Percentiles rank a stretch among this genome's conserved stretches.
These are phyloP conservation scores for Pseudocercospora fuligena DNA, from an alignment of 2,329 filamentous ascomycete genomes.

Conservation along the genomic window DNA sequence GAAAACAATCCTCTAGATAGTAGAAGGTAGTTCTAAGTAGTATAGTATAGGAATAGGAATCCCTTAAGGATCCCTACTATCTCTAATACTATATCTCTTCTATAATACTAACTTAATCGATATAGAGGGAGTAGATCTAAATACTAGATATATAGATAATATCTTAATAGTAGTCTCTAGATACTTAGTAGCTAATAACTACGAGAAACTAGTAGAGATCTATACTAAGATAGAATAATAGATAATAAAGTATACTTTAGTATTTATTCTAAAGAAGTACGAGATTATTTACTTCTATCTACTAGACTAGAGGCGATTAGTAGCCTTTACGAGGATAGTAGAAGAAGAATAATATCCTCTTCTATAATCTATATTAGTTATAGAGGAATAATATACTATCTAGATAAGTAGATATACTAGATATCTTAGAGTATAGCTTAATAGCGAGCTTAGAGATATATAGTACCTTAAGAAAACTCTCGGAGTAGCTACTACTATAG, in stretches of 20 bases:
- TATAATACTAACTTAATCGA: background rate
- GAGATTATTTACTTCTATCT: conserved; percentile 1
- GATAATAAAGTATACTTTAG: background rate
- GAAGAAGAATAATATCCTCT: background rate
- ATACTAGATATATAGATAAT: background rate
- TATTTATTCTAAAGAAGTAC: background rate
- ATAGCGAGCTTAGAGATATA: background rate
- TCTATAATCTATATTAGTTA: background rate
- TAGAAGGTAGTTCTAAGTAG: background rate
- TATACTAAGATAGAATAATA: background rate
- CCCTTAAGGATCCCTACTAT: background rate
- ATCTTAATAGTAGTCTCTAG: background rate
- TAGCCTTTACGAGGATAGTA: background rate
- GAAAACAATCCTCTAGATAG: background rate
- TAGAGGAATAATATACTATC: background rate
- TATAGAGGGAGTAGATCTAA: background rate
- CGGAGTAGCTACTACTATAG: background rate
- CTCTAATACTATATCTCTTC: conserved; percentile 1
- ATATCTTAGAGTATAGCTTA: background rate
- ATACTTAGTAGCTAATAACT: background rate
- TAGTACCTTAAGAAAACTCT: background rate
- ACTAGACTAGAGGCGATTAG: background rate
- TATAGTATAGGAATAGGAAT: background rate
- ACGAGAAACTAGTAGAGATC: background rate
- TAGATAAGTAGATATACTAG: background rate